Evolutionary conservation across 2,329 filamentous ascomycete genomes (phyloP).

Genomic region (Exophiala bonariae): DNA sequence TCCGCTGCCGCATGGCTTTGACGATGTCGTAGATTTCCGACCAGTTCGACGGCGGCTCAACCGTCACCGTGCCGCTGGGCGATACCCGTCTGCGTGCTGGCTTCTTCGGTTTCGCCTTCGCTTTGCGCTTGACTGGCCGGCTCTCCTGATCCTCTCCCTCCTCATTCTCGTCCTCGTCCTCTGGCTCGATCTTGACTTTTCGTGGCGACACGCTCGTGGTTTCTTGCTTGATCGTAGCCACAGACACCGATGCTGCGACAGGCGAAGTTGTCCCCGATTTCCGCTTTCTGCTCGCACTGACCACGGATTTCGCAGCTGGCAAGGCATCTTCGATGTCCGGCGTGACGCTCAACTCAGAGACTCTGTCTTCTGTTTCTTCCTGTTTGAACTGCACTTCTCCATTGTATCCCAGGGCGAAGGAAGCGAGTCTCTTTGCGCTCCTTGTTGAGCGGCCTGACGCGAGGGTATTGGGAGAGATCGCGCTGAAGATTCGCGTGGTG

Average conservation of each 20-base stretch:
- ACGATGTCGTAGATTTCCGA: slow-evolving; percentile 76
- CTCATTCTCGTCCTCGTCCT: slow-evolving; percentile 23
- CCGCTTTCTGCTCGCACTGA: slow-evolving; percentile 44
- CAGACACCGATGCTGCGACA: slow-evolving; percentile 31
- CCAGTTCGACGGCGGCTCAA: slow-evolving; percentile 75
- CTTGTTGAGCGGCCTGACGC: slow-evolving; percentile 50
- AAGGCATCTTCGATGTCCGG: slow-evolving; percentile 61
- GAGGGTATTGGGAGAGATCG: slow-evolving; percentile 39
- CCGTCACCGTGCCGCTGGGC: slow-evolving; percentile 36
- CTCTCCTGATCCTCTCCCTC: slow-evolving; percentile 15
- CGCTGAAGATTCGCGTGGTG: slow-evolving; percentile 56
- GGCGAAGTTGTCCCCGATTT: slow-evolving; percentile 43
- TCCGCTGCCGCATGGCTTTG: slow-evolving; percentile 73
- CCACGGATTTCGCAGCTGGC: slow-evolving; percentile 29
- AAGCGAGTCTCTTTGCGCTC: slow-evolving; percentile 36
- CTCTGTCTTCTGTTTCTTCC: slow-evolving; percentile 30
- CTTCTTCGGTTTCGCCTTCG: slow-evolving; percentile 36
- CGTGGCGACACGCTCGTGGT: slow-evolving; percentile 1
- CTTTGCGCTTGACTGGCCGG: slow-evolving; percentile 21
- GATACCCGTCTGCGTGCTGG: slow-evolving; percentile 42
- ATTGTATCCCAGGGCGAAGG: slow-evolving; percentile 45
- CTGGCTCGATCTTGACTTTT: slow-evolving; percentile 9
- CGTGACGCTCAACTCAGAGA: slow-evolving; percentile 37
- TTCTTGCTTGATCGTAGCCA: slow-evolving; percentile 28
- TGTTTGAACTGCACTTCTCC: slow-evolving; percentile 24